Evolutionary conservation across 371 early-diverging fungal species (phyloP).

Genomic region (Mortierella sp.): DNA sequence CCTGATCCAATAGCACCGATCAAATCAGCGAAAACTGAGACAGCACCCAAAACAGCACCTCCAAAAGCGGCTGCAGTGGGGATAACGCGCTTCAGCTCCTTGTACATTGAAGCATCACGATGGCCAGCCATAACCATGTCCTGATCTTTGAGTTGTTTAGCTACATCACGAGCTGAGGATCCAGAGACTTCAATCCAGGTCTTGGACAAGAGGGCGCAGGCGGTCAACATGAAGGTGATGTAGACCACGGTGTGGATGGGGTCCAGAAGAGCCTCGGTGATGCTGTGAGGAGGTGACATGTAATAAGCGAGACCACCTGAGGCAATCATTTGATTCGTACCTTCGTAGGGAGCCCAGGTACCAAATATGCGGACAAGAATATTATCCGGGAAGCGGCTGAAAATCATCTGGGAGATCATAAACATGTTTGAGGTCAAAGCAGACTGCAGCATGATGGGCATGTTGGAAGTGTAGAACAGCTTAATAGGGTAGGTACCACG

Average conservation of each 20-base stretch:
- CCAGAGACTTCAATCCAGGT: constrained; percentile 99
- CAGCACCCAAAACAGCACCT: constrained; percentile 96
- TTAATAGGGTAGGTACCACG: constrained; percentile 92
- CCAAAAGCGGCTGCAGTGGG: constrained; percentile 97
- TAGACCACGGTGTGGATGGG: constrained; percentile 98
- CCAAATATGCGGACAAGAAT: constrained; percentile 95
- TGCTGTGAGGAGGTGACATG: constrained; percentile 95
- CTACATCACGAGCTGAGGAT: constrained; percentile 98
- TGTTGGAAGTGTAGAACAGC: constrained; percentile 99
- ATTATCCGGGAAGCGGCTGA: constrained; percentile 95
- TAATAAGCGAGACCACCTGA: constrained; percentile 98
- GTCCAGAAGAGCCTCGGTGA: constrained; percentile 85
- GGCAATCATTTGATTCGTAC: constrained; percentile 91
- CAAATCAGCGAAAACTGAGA: constrained; percentile 97
- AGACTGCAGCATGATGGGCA: constrained; percentile 99
- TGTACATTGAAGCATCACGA: constrained; percentile 96
- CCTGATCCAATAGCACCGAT: constrained; percentile 98
- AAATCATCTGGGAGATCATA: constrained; percentile 98
- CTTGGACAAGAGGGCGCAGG: constrained; percentile 97
- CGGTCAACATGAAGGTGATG: constrained; percentile 90
- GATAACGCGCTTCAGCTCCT: constrained; percentile 98
- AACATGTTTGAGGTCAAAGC: constrained; percentile 96
- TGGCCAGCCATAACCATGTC: constrained; percentile 97
- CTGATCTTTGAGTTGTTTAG: constrained; percentile 97
- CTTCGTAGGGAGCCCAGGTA: constrained; percentile 95